Base-by-base conservation (phyloP, 805 yeast species). In the Ogataea chonburiensis region DNA sequence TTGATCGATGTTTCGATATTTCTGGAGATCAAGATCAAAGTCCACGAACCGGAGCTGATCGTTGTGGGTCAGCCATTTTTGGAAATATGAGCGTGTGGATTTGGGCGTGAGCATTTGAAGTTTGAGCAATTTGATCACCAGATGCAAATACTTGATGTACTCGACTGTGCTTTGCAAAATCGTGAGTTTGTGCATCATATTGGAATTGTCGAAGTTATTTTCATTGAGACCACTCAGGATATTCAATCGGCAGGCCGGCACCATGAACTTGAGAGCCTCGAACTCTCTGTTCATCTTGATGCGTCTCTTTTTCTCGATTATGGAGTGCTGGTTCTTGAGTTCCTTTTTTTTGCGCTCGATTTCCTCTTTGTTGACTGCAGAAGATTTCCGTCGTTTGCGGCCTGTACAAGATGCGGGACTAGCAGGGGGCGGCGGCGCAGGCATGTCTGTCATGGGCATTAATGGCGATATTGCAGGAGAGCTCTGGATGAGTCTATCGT, bases 81-180 rank as follows among this genome's bases (percentile, higher is more conserved):
- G 49, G 36, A 52, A 52, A 21, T 24, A 33, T 5, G 38, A 17
- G 28, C 56, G 44, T 1, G 62, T 47, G 4, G 48, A 45, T 5
- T 50, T 45, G 4, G 56, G 55, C 0, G 50, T 34, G 16, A 49
- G 40, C 49, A 76, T 55, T 37, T 75, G 62, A n/a, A 66, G 52
- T 41, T 70, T 70, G 54, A 78, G 75, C 40, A 73, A 59, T 39
- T 70, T 66, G 14, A 80, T 68, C 8, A 78, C 70, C 37, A 71
- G 67, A 55, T 84, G 88, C 31, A 85, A 66, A 52, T 83, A 81
- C 43, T 77, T 68, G 44, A 86, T 79, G 53, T 86, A 85, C 52
- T 83, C 89, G 16, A 86, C 94, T 0, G 91, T 77, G n/a, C 86
- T 79, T 56, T 85, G 88, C 26, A 86, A 63, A 18, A 86, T 82